A percentile compares a stretch with the other conserved stretches of the same genome.
These are phyloP conservation scores for Medicago ruthenica DNA, from an alignment of 306 rosid species.

Conservation along the genomic window DNA sequence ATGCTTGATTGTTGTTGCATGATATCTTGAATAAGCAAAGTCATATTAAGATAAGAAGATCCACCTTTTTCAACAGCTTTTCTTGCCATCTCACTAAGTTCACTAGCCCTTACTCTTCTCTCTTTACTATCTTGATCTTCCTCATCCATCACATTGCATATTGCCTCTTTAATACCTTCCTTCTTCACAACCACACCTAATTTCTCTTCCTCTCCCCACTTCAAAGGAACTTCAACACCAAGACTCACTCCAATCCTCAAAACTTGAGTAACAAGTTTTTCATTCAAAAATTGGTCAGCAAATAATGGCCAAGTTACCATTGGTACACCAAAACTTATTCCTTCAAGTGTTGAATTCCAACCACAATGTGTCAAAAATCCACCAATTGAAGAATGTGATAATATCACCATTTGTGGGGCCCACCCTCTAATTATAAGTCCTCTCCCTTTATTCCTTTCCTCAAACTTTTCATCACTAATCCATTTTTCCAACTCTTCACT, in stretches of 20 bases:
- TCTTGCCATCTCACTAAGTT: slow-evolving; percentile 51
- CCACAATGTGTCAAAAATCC: slow-evolving; percentile 78
- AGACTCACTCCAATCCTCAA: slow-evolving; percentile 50
- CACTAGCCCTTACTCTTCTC: slow-evolving; percentile 48
- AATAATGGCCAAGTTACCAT: slow-evolving; percentile 73
- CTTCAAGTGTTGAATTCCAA: slow-evolving; percentile 76
- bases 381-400: slow-evolving; percentile 62
- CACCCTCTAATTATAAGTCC: slow-evolving; percentile 67
- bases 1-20: slow-evolving; percentile 38
- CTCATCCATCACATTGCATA: slow-evolving; percentile 51
- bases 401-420: slow-evolving; percentile 72
- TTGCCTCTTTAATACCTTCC: slow-evolving; percentile 50
- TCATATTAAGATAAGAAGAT: slow-evolving; percentile 54
- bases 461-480: slow-evolving; percentile 49
- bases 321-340: slow-evolving; percentile 60
- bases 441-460: slow-evolving; percentile 57
- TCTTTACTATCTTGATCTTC: slow-evolving; percentile 46
- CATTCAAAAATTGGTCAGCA: slow-evolving; percentile 60
- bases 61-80: slow-evolving; percentile 54
- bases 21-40: slow-evolving; percentile 47
- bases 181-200: slow-evolving; percentile 44
- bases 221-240: slow-evolving; percentile 43
- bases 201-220: slow-evolving; percentile 53
- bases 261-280: slow-evolving; percentile 51
- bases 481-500: slow-evolving; percentile 52